Evolutionary conservation across 495 filamentous ascomycete genomes (phyloP).

Genomic region (Lasiosphaeria ovina): DNA sequence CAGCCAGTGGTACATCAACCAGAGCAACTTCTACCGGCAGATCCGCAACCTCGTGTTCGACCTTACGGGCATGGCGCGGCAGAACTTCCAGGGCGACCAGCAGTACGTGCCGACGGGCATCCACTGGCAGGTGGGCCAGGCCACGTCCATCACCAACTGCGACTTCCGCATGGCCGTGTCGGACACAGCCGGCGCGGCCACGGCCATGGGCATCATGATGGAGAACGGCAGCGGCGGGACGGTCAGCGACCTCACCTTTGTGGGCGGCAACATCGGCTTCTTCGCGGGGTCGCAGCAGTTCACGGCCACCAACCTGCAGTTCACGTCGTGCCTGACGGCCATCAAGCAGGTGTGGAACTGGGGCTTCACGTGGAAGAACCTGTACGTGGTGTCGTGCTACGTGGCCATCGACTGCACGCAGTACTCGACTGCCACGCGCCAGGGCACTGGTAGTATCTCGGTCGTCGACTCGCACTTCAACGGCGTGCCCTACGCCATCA

Average conservation of each 20-base stretch:
- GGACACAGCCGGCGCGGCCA: conserved; percentile 58
- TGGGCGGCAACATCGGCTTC: conserved; percentile 75
- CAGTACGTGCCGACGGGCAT: conserved; percentile 61
- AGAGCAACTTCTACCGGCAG: conserved; percentile 96
- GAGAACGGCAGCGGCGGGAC: conserved; percentile 89
- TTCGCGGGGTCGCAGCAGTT: conserved; percentile 91
- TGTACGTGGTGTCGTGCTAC: conserved; percentile 71
- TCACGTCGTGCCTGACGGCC: conserved; percentile 78
- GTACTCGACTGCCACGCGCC: conserved; percentile 40
- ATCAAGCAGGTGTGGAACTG: conserved; percentile 90
- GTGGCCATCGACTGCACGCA: conserved; percentile 76
- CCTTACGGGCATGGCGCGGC: conserved; percentile 54
- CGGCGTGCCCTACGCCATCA: conserved; percentile 65
- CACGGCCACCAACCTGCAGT: conserved; percentile 79
- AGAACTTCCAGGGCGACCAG: neutral
- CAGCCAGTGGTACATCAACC: conserved; percentile 35
- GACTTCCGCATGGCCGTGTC: conserved; percentile 75
- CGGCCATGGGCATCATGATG: conserved; percentile 76
- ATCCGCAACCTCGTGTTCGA: conserved; percentile 91
- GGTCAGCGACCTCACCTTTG: conserved; percentile 79
- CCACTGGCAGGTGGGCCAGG: conserved; percentile 95
- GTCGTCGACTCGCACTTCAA: conserved; percentile 72
- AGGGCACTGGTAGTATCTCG: conserved; percentile 71
- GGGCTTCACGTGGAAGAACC: conserved; percentile 77
- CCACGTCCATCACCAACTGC: conserved; percentile 82